Percentiles rank a stretch among this genome's conserved stretches.
Evolutionary conservation across 768 basidiomycete species (phyloP).

Genomic region (Nidularia pulvinata): DNA sequence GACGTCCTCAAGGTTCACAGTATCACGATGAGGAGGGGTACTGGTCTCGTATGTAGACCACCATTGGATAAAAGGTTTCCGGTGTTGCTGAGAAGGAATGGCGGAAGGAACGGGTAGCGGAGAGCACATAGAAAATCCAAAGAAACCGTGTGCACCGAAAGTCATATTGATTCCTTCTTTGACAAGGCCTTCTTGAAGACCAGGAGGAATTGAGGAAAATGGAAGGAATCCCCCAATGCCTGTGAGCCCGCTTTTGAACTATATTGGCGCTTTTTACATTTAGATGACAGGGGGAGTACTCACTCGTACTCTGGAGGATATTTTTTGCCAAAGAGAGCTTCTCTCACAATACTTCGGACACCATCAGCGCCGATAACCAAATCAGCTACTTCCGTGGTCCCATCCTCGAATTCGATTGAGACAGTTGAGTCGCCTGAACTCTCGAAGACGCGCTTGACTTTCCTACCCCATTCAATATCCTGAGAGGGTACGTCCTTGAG

Average conservation of each 20-base stretch:
- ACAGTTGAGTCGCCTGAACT: no score
- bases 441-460: conserved; percentile 5
- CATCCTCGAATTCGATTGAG: conserved; percentile 21
- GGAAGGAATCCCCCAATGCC: conserved; percentile 38
- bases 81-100: background rate
- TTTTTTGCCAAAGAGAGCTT: conserved; percentile 22
- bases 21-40: conserved; percentile 18
- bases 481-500: conserved; percentile 21
- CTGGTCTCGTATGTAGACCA: conserved; percentile 37
- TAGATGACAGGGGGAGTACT: background rate
- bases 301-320: conserved; percentile 14
- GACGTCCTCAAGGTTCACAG: conserved; percentile 11
- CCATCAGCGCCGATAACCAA: conserved; percentile 40
- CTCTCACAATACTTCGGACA: conserved; percentile 29
- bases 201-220: conserved; percentile 18
- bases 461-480: conserved; percentile 26
- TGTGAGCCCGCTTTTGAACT: conserved; percentile 21
- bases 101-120: conserved; percentile 4
- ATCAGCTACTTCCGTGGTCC: conserved; percentile 26
- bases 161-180: conserved; percentile 31
- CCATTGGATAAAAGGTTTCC: conserved; percentile 27
- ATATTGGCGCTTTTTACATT: background rate
- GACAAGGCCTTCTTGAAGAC: conserved; percentile 20
- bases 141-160: conserved; percentile 34
- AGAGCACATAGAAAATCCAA: conserved; percentile 28